Base-by-base conservation (phyloP, 176 grass and related monocot species). In the Musa itinerans region DNA sequence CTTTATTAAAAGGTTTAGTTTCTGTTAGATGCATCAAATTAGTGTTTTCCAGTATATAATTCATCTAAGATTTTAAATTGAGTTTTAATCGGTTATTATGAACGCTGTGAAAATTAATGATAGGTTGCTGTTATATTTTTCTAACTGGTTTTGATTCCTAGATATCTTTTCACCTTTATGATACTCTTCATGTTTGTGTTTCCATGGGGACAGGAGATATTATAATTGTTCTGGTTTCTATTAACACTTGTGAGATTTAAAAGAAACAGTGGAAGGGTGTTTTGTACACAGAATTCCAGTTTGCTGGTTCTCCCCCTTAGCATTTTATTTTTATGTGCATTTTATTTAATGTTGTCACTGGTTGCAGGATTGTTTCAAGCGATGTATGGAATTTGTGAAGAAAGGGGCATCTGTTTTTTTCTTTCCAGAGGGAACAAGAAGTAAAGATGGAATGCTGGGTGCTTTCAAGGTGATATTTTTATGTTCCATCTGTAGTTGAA, bases 391-490 rank as follows among this genome's bases (percentile, higher is more conserved):
- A 80, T 81, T 91, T 82, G 72, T 93, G 10, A 85, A 74, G 48
- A 93, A 85, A 77, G 94, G 90, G 24, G 86, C 86, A 50, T 93
- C 94, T 63, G 94, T 98, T 78, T 93, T 91, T 85, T 93, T 98
- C 88, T 98, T 98, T 91, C 94, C 94, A 6, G 94, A 98, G 74
- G 94, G 90, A 12, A 98, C 90, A 78, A 75, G 90, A 72, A 93
- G 90, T 69, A 98, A 83, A 83, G 94, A 98, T 89, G 94, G 94
- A 74, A 93, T 87, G 50, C 29, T 98, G 76, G 90, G 94, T 73
- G 74, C 48, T 78, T 98, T 98, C 85, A 98, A 98, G 94, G 94
- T 98, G 80, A 85, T 76, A 70, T 54, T 69, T 54, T 19, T 10
- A 43, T 54, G 9, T 16, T 12, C 67, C 69, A 75, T 51, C 17